Conservation (phyloP, 2,329 filamentous ascomycete species). For the Talaromyces marneffei region DNA sequence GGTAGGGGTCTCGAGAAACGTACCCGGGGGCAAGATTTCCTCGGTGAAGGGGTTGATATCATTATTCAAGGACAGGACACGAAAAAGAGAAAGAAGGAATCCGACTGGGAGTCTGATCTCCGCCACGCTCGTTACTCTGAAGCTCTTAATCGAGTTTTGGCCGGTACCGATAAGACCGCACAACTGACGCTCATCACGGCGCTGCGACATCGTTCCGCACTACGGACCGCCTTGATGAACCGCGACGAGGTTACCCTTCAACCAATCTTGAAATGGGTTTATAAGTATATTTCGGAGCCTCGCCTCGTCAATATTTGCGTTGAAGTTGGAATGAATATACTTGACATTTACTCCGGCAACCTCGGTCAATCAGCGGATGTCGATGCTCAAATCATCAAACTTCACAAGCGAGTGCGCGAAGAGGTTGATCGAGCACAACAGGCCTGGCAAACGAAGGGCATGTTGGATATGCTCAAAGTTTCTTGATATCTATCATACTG, state of each 20-base stretch:
- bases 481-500: constrained; percentile 1
- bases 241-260: constrained; percentile 76
- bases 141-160: constrained; percentile 74
- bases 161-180: constrained; percentile 52
- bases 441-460: constrained; percentile 75
- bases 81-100: constrained; percentile 59
- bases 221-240: constrained; percentile 71
- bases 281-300: constrained; percentile 73
- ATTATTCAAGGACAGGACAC: constrained; percentile 67
- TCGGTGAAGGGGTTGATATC: constrained; percentile 80
- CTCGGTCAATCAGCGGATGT: constrained; percentile 68
- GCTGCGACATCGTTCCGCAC: constrained; percentile 78
- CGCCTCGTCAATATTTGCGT: constrained; percentile 74
- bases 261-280: constrained; percentile 78
- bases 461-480: constrained; percentile 68
- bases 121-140: constrained; percentile 69
- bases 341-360: constrained; percentile 83
- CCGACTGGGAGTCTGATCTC: constrained; percentile 74
- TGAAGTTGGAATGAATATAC: constrained; percentile 72
- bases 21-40: constrained; percentile 66
- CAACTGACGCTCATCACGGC: constrained; percentile 75
- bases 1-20: constrained; percentile 57
- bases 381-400: constrained; percentile 60
- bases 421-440: constrained; percentile 80
- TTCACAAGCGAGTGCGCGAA: constrained; percentile 65